Evolutionary conservation across 495 filamentous ascomycete species (phyloP), one percentile per base, ranked within the genome.

Genomic region (Trichoderma erinaceum): DNA sequence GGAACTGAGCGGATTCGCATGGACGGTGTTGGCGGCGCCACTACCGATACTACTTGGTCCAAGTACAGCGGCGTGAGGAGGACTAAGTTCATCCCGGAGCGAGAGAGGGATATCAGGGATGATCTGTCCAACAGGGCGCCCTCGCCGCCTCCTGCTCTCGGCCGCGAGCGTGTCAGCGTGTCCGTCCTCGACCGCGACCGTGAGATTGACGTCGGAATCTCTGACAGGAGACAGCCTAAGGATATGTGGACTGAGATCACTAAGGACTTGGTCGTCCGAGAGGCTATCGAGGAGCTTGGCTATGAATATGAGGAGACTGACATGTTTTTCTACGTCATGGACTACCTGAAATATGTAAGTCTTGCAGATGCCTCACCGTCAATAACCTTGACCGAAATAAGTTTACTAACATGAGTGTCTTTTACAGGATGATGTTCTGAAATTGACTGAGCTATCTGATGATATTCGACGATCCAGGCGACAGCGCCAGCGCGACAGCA

Each of bases 221-320:
- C 82, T 61, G 70, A 74, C 29, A 74, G 79, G 68, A 56, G 73
- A 10, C 80, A 82, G 41, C 82, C 84, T 66, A 88, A 87, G 63
- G 86, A 90, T 68, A 89, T 96, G 76, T 98, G 96, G 96, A 99
- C 95, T 0, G 95, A 98, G 75, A 93, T 99, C 71, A 96, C 93
- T 10, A 97, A 96, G 79, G 92, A 97, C 71, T 77, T 99, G 63
- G 92, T 99, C 15, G 84, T 89, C 48, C 85, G 87, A 67, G 94
- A 98, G 74, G 96, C 95, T 0, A 92, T 99, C 70, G 88, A 96
- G 69, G 79, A 88, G 66, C 75, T 87, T 68, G 92, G 92, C 0
- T 98, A 96, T 77, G 91, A 92, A 71, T 98, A 87, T 73, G 93
- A 98, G 73, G 94, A 98, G 80, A 95, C 92, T 2, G 89, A 91